Evolutionary conservation across 2,329 filamentous ascomycete species (phyloP).

Genomic region (Chaetomium strumarium): DNA sequence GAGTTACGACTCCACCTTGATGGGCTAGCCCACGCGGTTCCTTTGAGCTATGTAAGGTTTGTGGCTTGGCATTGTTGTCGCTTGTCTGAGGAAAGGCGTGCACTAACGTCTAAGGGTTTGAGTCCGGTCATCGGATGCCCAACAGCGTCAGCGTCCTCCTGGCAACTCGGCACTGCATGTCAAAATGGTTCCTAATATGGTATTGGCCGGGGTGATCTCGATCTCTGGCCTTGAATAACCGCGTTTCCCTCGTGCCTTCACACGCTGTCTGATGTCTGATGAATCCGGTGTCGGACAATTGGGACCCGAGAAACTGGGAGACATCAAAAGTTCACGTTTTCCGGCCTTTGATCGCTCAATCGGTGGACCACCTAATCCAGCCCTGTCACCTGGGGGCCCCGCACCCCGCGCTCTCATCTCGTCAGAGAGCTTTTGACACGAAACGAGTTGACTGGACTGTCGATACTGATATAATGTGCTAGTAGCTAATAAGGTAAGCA

Average conservation of each 20-base stretch:
- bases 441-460: too few species aligned
- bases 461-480: too few species aligned
- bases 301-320: not conserved
- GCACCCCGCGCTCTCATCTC: not conserved
- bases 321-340: not conserved
- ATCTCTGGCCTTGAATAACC: not conserved
- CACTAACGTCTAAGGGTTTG: not conserved
- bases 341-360: not conserved
- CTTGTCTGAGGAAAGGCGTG: slow-evolving; percentile 15
- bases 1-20: too few species aligned
- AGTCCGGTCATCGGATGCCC: slow-evolving; percentile 6
- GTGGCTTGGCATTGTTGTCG: not conserved
- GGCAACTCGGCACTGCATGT: not conserved
- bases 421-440: too few species aligned
- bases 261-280: not conserved
- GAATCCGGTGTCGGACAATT: slow-evolving; percentile 4
- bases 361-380: not conserved
- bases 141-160: not conserved
- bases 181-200: not conserved
- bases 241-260: not conserved
- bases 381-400: not conserved
- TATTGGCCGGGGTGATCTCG: not conserved
- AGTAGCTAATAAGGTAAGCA: too few species aligned
- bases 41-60: not conserved
- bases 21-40: too few species aligned